Evolutionary conservation across 176 grass and related monocot species (phyloP), one percentile per base, ranked within the genome.

Genomic region (Oryza rufipogon): DNA sequence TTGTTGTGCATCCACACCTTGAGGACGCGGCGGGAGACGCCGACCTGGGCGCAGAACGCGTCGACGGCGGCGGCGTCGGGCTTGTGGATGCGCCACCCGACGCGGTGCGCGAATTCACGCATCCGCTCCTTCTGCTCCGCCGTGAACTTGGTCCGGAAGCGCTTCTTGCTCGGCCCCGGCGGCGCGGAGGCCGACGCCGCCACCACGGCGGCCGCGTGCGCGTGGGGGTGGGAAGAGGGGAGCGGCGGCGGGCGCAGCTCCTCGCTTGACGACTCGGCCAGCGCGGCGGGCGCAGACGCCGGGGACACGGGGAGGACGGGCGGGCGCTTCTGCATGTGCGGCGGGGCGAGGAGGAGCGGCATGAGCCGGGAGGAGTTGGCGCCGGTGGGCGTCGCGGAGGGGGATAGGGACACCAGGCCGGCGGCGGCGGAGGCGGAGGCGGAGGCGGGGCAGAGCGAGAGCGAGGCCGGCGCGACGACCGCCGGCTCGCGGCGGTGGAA

Each of bases 1-100:
- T 99, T 96, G 83, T 99, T 99, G 86, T 99, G 93, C 93, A 98
- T 98, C 96, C 96, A 98, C 77, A 98, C 96, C 91, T 98, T 98
- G 77, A 99, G 86, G 33, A 99, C 96, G 44, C 91, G 93, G n/a
- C 93, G 88, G 77, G 85, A 71, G 20, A 98, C 83, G 33, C 93
- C 87, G 45, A 93, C 71, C 87, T 95, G 83, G 0, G 78, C 83
- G 77, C 96, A 98, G 83, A 98, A 98, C 16, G 80, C 77, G 41
- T 94, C 85, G 2, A 93, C 87, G 45, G 87, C 91, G 11, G 15
- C 89, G 17, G 78, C 71, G 68, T 95, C 96, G 34, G 87, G 87
- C 87, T 92, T 93, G 71, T 98, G 96, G 65, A 98, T 82, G 83
- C 93, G 83, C 96, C 96, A 98, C 7, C 93, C 91, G 7, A 95